Conservation (phyloP, 202 grass and related monocot species). For the Panicum hallii region DNA sequence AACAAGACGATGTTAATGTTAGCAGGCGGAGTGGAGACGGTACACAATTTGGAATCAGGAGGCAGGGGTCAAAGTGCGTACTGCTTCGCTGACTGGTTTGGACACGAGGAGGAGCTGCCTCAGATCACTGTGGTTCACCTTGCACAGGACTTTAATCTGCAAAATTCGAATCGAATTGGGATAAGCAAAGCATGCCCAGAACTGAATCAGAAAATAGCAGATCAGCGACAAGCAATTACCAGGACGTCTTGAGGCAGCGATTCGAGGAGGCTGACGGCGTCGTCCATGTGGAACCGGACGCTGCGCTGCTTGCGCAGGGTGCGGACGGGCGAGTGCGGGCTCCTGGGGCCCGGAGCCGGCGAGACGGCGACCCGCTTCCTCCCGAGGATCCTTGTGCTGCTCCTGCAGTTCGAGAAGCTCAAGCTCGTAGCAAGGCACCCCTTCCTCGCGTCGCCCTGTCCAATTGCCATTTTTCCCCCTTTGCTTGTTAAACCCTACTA, state of each 20-base stretch:
- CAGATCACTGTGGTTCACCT: constrained; percentile 79
- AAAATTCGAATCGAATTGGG: neutral
- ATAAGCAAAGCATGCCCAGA: neutral
- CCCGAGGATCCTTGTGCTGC: constrained; percentile 66
- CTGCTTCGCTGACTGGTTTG: constrained; percentile 75
- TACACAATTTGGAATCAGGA: neutral
- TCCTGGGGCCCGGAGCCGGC: constrained; percentile 33
- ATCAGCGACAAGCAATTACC: constrained; percentile 50
- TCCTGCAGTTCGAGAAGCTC: constrained; percentile 48
- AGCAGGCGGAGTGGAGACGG: neutral
- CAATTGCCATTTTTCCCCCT: constrained; percentile 53
- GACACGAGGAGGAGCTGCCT: constrained; percentile 83
- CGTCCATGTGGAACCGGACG: constrained; percentile 52
- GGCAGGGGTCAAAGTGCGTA: constrained; percentile 40
- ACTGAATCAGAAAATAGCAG: neutral
- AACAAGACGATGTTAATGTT: constrained; percentile 20
- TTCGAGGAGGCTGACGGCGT: constrained; percentile 51
- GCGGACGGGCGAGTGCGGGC: constrained; percentile 46
- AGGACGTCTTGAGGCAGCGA: constrained; percentile 75
- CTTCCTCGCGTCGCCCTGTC: constrained; percentile 43
- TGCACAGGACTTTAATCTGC: constrained; percentile 75
- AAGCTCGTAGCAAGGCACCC: constrained; percentile 41
- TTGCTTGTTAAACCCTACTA: constrained; percentile 35
- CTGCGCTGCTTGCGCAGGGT: constrained; percentile 62
- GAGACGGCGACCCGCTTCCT: constrained; percentile 73